These are phyloP conservation scores for Gracilaria gracilis DNA, from an alignment of 23 red algal genomes.

Conservation along the genomic window DNA sequence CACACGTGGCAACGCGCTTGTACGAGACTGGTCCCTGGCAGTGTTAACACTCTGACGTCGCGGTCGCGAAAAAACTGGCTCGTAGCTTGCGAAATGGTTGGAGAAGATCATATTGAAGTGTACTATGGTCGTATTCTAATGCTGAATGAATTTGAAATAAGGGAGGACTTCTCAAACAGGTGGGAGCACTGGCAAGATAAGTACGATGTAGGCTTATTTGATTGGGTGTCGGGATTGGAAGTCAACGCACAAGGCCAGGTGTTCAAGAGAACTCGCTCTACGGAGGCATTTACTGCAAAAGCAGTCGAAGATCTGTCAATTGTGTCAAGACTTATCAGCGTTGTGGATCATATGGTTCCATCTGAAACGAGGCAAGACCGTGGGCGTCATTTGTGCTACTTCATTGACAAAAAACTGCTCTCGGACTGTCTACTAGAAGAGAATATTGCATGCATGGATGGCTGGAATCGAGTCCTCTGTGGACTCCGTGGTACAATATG, in stretches of 20 bases:
- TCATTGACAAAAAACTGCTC: not conserved
- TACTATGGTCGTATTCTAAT: not conserved
- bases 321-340: not conserved
- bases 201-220: not conserved
- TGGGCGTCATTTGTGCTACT: not conserved
- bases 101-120: not conserved
- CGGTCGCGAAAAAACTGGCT: not conserved
- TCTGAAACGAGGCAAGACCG: not conserved
- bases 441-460: too few relatives aligned
- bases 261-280: conserved; percentile 1
- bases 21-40: not conserved
- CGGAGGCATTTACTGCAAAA: not conserved
- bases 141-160: not conserved
- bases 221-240: not conserved
- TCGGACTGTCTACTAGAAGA: too few relatives aligned
- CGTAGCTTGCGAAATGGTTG: conserved; percentile 12
- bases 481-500: too few relatives aligned
- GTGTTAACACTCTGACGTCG: too few relatives aligned
- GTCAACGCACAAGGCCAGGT: conserved; percentile 13
- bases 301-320: conserved; percentile 11
- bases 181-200: conserved; percentile 1
- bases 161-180: not conserved
- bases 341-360: conserved; percentile 7
- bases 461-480: too few relatives aligned
- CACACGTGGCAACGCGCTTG: not conserved